These are phyloP conservation scores for Aspergillus viridinutans DNA, from an alignment of 2,329 filamentous ascomycete genomes.

Conservation along the genomic window DNA sequence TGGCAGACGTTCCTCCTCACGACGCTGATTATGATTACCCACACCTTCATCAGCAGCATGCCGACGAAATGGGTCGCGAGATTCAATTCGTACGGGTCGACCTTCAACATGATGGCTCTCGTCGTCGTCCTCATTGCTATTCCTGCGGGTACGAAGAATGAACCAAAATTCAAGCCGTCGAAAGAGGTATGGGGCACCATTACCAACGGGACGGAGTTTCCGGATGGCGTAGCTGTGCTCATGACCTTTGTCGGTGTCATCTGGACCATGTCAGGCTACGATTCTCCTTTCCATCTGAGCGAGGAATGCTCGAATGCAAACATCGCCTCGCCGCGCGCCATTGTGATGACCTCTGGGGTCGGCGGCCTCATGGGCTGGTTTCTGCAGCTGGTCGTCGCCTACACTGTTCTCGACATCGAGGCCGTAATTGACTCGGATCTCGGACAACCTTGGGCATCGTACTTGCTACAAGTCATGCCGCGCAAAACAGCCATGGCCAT, in stretches of 20 bases:
- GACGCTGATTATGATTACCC: constrained; percentile 62
- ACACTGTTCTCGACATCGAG: constrained; percentile 63
- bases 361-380: constrained; percentile 69
- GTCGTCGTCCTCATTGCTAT: constrained; percentile 66
- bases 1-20: constrained; percentile 69
- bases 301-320: constrained; percentile 73
- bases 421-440: constrained; percentile 57
- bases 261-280: constrained; percentile 66
- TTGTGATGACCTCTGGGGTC: constrained; percentile 63
- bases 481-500: constrained; percentile 59
- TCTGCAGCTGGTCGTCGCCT: constrained; percentile 68
- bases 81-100: constrained; percentile 66
- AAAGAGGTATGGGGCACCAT: constrained; percentile 62
- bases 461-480: constrained; percentile 62
- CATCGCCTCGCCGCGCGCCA: constrained; percentile 66
- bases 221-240: constrained; percentile 62
- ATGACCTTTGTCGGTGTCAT: constrained; percentile 70
- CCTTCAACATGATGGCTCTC: constrained; percentile 66
- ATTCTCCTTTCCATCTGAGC: constrained; percentile 66
- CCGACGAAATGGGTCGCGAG: constrained; percentile 67
- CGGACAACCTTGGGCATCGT: constrained; percentile 67
- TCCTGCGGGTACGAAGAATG: constrained; percentile 55
- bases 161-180: constrained; percentile 56
- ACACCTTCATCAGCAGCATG: constrained; percentile 64
- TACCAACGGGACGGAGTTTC: constrained; percentile 63